These are phyloP conservation scores for Pseudogymnoascus sp. DNA, from an alignment of 2,329 filamentous ascomycete genomes.

Conservation along the genomic window DNA sequence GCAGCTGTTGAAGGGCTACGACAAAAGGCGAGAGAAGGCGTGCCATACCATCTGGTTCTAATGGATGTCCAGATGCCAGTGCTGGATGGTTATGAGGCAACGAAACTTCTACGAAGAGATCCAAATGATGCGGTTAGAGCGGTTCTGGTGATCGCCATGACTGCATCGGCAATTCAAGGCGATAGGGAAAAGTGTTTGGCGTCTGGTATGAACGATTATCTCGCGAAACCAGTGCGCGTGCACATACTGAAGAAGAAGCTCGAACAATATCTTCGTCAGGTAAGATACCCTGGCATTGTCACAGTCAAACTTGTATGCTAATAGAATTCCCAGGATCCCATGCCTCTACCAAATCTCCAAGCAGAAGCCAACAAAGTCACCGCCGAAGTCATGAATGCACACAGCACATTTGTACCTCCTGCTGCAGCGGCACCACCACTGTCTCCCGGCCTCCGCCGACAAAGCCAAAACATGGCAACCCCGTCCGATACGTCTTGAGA, in stretches of 20 bases:
- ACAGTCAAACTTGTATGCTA: neutral
- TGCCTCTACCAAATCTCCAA: constrained; percentile 23
- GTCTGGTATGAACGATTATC: constrained; percentile 95
- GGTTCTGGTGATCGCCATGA: constrained; percentile 95
- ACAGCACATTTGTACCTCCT: constrained; percentile 15
- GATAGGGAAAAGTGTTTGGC: constrained; percentile 94
- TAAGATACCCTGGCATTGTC: constrained; percentile 12
- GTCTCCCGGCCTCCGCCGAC: neutral
- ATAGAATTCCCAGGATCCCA: constrained; percentile 17
- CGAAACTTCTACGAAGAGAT: constrained; percentile 73
- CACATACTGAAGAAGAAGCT: constrained; percentile 82
- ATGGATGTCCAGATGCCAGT: constrained; percentile 98
- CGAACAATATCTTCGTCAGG: constrained; percentile 52
- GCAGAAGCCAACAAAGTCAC: constrained; percentile 24
- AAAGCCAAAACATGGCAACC: neutral
- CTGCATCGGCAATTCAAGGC: constrained; percentile 86
- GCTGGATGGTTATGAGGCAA: constrained; percentile 87
- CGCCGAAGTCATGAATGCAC: constrained; percentile 20
- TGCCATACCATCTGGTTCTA: constrained; percentile 81
- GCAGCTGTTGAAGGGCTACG: constrained; percentile 84
- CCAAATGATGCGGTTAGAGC: constrained; percentile 68
- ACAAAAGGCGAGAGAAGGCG: constrained; percentile 60
- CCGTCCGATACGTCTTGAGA: constrained; percentile 2
- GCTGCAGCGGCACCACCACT: constrained; percentile 14
- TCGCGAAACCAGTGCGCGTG: constrained; percentile 89